These are phyloP conservation scores for Leccinum truebloodii DNA, from an alignment of 768 basidiomycete species.

Conservation along the genomic window DNA sequence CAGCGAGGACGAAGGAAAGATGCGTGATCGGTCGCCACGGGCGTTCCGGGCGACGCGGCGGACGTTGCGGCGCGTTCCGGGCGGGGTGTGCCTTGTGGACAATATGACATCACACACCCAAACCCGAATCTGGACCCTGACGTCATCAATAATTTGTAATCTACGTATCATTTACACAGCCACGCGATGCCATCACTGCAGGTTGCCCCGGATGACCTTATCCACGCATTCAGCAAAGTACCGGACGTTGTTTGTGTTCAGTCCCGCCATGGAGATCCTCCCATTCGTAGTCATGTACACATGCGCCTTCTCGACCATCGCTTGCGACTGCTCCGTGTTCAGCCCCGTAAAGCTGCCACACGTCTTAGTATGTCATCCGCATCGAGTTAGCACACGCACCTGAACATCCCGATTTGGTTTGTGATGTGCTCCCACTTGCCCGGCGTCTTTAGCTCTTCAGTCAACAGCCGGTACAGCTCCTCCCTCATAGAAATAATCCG, in stretches of 20 bases:
- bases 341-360: conserved; percentile 79
- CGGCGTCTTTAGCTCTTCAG: conserved; percentile 77
- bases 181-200: conserved; percentile 30
- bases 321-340: conserved; percentile 61
- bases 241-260: conserved; percentile 77
- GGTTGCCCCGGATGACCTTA: conserved; percentile 55
- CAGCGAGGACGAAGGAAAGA: conserved; percentile 10
- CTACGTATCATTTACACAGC: conserved; percentile 14
- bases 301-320: conserved; percentile 69
- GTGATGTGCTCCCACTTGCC: conserved; percentile 96
- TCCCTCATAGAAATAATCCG: conserved; percentile 87
- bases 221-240: conserved; percentile 76
- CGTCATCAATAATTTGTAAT: not conserved
- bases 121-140: not conserved
- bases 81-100: conserved; percentile 27
- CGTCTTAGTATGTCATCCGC: conserved; percentile 7
- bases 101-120: not conserved
- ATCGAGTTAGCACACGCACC: conserved; percentile 43
- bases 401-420: conserved; percentile 98
- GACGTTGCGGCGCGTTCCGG: conserved; percentile 28
- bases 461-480: conserved; percentile 69
- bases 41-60: conserved; percentile 20
- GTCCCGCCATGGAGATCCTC: conserved; percentile 91
- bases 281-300: conserved; percentile 87
- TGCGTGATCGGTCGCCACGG: conserved; percentile 23